Base-by-base conservation (phyloP, 805 yeast genomes). In the Yarrowia divulgata region DNA sequence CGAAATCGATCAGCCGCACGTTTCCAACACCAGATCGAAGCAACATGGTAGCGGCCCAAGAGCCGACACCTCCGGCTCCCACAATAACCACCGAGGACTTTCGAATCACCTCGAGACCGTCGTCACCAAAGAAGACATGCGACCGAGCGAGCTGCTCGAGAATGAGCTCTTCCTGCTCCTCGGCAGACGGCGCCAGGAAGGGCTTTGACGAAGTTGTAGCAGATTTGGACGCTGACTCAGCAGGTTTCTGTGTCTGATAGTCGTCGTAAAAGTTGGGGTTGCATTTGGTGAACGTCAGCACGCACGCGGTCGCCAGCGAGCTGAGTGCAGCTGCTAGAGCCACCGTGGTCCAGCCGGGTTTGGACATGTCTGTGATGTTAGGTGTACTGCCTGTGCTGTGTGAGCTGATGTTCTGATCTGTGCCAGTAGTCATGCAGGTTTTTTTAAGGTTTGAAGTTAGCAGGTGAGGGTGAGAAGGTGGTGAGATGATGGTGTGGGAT, bases 41-140 rank as follows among this genome's bases (percentile, higher is more conserved):
- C 69, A 95, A 83, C 90, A 96, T 91, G 12, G 97, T 89, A 13
- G 90, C 88, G 32, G 89, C 97, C 94, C 97, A 93, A 0, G 98
- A 93, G 1, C 99, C 99, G 49, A 95, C 99, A 70, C 99, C 99
- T 70, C 99, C 99, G 18, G 94, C 95, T 39, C 99, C 99, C 13
- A 87, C 89, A 16, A 94, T 90, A 1, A 92, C 90, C 2, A 93
- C 85, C 69, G 85, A 84, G 75, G 91, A 89, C 13, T 83, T 79
- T 68, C 97, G 86, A 18, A 95, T 85, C 70, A 86, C 86, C 19
- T 79, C 78, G 86, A 93, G 88, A 0, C 97, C 98, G 23, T 88
- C 90, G 66, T 90, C 91, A 13, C 97, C 92, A 35, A 95, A 82
- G 76, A 95, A 95, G 0, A 97, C 98, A 76, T 91, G 90, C 80